Evolutionary conservation across 2,329 filamentous ascomycete genomes (phyloP), one percentile per base, ranked within the genome.

Genomic region (Xylaria sp.): DNA sequence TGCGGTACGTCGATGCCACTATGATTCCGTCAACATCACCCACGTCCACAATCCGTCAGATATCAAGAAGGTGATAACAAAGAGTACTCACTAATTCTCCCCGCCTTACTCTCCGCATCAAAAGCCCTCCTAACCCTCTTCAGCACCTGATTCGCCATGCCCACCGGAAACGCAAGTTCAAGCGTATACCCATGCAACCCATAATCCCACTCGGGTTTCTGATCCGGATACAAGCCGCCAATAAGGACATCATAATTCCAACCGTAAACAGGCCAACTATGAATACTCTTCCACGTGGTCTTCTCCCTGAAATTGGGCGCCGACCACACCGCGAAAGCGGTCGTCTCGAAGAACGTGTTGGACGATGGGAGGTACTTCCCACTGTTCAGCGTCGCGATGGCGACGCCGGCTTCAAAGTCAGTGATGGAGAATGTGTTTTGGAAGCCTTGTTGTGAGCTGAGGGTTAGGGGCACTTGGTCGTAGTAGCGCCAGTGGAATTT

Each of bases 401-500:
- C 78, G 2, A 75, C 67, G 47, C 63, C 61, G 2, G 74, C 79
- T 63, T 81, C 78, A 59, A 76, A 44, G 9, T 75, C 69, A 0
- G 78, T 77, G 23, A 80, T 69, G 42, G 79, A 81, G 64, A 82
- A 82, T 18, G 79, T 82, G 61, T 77, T 79, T 61, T 81, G 79
- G 68, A 81, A 81, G 7, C 78, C 79, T 60, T 80, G 66, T 62
- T 81, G 79, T 42, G 69, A 63, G 54, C 73, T 76, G 9, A 71
- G 69, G 47, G 73, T 71, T n/a, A 68, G 62, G 0, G 74, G 71
- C 2, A 80, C 72, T n/a, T 74, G 67, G 65, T 81, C 78, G 66
- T 82, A 82, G 69, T 79, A 80, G n/a, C 79, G 74, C 69, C 77
- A 78, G 68, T 81, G 79, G 68, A 82, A 81, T 66, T 80, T 80